Conservation (phyloP, 768 basidiomycete species). For the Kwoniella heveanensis region DNA sequence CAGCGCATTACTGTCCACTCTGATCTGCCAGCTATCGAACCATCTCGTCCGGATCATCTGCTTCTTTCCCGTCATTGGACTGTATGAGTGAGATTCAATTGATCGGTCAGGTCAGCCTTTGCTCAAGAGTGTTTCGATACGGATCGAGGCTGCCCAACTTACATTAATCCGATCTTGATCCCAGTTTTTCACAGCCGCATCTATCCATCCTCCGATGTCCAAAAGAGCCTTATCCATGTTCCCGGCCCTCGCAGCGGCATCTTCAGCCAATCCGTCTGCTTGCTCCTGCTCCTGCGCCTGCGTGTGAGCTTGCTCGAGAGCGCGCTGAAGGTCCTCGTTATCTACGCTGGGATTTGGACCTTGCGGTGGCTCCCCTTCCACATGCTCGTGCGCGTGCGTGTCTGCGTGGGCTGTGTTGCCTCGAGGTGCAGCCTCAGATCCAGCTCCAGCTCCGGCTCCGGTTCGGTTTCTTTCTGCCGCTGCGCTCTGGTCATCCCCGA, state of each 20-base stretch:
- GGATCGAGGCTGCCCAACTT: too few relatives aligned
- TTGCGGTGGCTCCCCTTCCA: too few relatives aligned
- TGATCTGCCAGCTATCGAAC: not conserved
- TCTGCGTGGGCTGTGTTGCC: too few relatives aligned
- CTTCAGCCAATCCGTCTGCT: conserved; percentile 14
- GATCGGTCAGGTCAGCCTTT: not conserved
- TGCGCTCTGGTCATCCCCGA: too few relatives aligned
- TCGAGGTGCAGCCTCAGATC: too few relatives aligned
- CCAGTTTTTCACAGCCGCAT: conserved; percentile 44
- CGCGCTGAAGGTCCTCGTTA: not conserved
- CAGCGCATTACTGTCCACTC: not conserved
- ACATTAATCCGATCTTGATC: conserved; percentile 39
- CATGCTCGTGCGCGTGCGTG: too few relatives aligned
- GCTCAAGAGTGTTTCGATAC: not conserved
- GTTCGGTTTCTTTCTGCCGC: too few relatives aligned
- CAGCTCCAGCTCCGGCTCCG: too few relatives aligned
- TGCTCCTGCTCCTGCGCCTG: conserved; percentile 13
- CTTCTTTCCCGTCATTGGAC: not conserved
- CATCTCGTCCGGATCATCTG: not conserved
- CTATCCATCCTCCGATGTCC: conserved; percentile 50
- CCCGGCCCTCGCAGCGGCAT: conserved; percentile 9
- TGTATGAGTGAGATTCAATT: too few relatives aligned
- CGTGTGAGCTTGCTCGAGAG: not conserved
- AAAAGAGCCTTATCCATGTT: conserved; percentile 43
- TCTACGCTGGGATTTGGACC: too few relatives aligned